phyloP scores from a whole-genome alignment of 768 basidiomycete species.

The Suillus spraguei region DNA sequence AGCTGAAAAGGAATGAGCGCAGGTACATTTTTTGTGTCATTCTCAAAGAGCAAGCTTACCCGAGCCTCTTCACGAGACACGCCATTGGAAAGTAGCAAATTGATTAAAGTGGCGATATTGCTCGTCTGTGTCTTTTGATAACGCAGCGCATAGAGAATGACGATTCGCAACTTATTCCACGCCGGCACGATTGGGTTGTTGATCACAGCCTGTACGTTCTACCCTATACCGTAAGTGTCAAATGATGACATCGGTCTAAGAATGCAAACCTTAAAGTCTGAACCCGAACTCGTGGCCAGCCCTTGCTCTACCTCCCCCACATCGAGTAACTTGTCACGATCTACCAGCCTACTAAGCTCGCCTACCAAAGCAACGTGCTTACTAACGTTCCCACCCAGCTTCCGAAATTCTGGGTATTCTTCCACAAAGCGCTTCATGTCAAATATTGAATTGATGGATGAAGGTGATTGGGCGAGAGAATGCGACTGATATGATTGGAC shows the following conservation, averaged over 20 bases:
- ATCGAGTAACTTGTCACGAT: conserved; percentile 81
- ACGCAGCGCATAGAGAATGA: conserved; percentile 89
- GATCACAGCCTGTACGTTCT: conserved; percentile 81
- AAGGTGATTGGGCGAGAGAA: conserved; percentile 73
- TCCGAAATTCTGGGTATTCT: conserved; percentile 96
- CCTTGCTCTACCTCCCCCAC: conserved; percentile 97
- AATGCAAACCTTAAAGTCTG: conserved; percentile 76
- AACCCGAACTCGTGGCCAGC: conserved; percentile 87
- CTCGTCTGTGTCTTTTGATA: conserved; percentile 89
- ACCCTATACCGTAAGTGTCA: conserved; percentile 32
- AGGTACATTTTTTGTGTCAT: not conserved
- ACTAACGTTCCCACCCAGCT: conserved; percentile 96
- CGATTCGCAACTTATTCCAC: conserved; percentile 85
- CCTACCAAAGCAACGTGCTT: conserved; percentile 98
- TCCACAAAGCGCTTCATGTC: conserved; percentile 99
- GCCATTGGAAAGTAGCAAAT: conserved; percentile 73
- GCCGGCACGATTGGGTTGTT: conserved; percentile 65
- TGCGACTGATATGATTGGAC: conserved; percentile 91
- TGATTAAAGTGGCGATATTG: conserved; percentile 81
- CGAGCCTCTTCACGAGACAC: conserved; percentile 76
- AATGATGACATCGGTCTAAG: not conserved
- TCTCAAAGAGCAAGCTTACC: conserved; percentile 37
- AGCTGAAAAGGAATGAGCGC: conserved; percentile 49
- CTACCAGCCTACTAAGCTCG: conserved; percentile 90
- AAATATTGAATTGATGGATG: conserved; percentile 86